A percentile compares a stretch with the other conserved stretches of the same genome.
phyloP scores from a whole-genome alignment of 176 grass and related monocot genomes.

The Paspalum notatum region DNA sequence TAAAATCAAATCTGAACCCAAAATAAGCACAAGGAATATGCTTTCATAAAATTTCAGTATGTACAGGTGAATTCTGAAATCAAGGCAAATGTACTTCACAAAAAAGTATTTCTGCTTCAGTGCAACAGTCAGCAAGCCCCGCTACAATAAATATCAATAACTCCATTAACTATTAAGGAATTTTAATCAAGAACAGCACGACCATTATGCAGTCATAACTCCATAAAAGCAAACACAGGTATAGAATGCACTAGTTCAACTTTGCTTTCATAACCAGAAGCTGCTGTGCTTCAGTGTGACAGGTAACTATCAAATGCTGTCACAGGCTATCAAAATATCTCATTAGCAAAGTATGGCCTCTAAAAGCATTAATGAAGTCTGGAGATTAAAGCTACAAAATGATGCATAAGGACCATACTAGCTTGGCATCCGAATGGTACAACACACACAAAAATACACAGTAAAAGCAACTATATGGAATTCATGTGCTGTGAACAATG shows the following conservation, averaged over 20 bases:
- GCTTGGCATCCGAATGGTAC: background rate
- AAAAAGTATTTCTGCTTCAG: background rate
- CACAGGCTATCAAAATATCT: constrained; percentile 2
- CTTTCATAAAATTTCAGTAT: constrained; percentile 16
- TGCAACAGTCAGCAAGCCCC: background rate
- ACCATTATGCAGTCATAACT: constrained; percentile 21
- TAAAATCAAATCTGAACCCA: constrained; percentile 32
- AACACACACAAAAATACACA: background rate
- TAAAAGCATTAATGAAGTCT: background rate
- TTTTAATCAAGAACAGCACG: constrained; percentile 18
- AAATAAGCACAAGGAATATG: constrained; percentile 18
- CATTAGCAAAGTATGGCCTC: background rate
- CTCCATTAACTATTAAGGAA: background rate
- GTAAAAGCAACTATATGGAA: background rate
- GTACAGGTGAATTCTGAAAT: constrained; percentile 18
- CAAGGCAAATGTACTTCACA: constrained; percentile 15
- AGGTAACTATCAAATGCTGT: background rate
- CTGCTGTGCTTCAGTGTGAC: background rate
- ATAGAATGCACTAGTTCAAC: background rate
- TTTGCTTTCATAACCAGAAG: background rate
- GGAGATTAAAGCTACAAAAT: background rate
- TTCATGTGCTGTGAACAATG: background rate
- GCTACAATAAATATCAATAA: constrained; percentile 33
- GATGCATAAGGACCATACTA: background rate
- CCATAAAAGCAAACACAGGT: constrained; percentile 8